phyloP scores from a whole-genome alignment of 495 filamentous ascomycete species.

The Filosporella fistucella region DNA sequence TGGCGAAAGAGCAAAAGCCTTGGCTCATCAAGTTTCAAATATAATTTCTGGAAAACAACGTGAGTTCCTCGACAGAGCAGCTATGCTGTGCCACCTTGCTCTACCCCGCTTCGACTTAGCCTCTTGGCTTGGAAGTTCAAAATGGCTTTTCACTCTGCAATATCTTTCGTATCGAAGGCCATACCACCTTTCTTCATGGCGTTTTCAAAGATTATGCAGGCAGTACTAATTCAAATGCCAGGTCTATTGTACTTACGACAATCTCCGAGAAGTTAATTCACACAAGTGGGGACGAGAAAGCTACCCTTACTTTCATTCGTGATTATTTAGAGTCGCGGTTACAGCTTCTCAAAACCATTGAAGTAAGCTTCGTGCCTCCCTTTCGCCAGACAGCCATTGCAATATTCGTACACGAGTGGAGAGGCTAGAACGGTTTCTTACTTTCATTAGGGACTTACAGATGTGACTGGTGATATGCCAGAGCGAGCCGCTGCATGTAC shows the following conservation, averaged over 20 bases:
- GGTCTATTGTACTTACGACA: constrained; percentile 43
- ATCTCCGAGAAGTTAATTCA: constrained; percentile 43
- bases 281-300: constrained; percentile 31
- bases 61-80: too few relatives aligned
- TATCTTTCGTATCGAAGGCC: too few relatives aligned
- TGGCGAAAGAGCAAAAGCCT: constrained; percentile 11
- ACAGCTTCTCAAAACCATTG: constrained; percentile 39
- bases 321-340: constrained; percentile 47
- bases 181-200: too few relatives aligned
- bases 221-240: too few relatives aligned
- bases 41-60: constrained; percentile 49
- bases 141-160: too few relatives aligned
- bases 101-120: too few relatives aligned
- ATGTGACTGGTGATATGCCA: constrained; percentile 41
- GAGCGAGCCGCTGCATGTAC: constrained; percentile 40
- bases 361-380: constrained; percentile 25
- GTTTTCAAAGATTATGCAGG: too few relatives aligned
- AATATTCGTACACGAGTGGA: too few relatives aligned
- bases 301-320: constrained; percentile 40
- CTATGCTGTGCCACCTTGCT: too few relatives aligned
- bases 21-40: constrained; percentile 28
- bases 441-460: constrained; percentile 36
- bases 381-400: neutral
- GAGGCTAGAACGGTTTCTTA: neutral
- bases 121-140: too few relatives aligned